phyloP scores from a whole-genome alignment of 2,329 filamentous ascomycete species.

The Basipetospora chlamydospora region DNA sequence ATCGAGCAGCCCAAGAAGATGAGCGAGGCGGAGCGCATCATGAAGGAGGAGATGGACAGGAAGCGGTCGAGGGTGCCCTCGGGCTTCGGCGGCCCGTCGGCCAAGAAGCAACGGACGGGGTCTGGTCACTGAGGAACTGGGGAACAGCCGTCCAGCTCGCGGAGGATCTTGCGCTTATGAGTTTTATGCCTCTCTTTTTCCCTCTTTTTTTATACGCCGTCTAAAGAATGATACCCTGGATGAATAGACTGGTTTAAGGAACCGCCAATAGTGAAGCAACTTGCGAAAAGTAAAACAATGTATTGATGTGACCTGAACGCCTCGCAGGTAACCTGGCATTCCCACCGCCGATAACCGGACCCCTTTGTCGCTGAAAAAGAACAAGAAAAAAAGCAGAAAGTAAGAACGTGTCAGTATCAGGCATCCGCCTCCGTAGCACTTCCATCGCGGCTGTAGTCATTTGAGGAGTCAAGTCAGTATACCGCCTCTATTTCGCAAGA shows the following conservation, averaged over 20 bases:
- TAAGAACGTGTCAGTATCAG: no score
- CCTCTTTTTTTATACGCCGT: background rate
- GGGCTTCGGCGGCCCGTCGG: slow-evolving; percentile 24
- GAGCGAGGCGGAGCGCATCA: slow-evolving; percentile 77
- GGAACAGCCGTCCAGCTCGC: background rate
- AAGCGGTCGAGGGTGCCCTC: slow-evolving; percentile 42
- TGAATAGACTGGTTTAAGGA: slow-evolving; percentile 2
- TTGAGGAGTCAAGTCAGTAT: background rate
- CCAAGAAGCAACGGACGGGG: no score
- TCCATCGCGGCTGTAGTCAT: slow-evolving; percentile 33
- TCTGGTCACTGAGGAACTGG: background rate
- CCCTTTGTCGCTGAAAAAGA: no score
- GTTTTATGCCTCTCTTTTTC: background rate
- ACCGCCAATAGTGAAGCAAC: no score
- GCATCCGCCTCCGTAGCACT: slow-evolving; percentile 35
- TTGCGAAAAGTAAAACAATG: background rate
- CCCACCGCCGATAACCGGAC: no score
- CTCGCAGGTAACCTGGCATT: background rate
- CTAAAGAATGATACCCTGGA: slow-evolving; percentile 4
- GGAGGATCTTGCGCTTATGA: background rate
- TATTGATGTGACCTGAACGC: background rate
- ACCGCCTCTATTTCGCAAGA: background rate
- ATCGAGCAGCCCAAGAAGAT: slow-evolving; percentile 62
- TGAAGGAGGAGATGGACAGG: slow-evolving; percentile 68
- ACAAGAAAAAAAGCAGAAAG: no score